These are phyloP conservation scores for Perkinsus chesapeaki DNA, from an alignment of 169 alveolate genomes.

Conservation along the genomic window DNA sequence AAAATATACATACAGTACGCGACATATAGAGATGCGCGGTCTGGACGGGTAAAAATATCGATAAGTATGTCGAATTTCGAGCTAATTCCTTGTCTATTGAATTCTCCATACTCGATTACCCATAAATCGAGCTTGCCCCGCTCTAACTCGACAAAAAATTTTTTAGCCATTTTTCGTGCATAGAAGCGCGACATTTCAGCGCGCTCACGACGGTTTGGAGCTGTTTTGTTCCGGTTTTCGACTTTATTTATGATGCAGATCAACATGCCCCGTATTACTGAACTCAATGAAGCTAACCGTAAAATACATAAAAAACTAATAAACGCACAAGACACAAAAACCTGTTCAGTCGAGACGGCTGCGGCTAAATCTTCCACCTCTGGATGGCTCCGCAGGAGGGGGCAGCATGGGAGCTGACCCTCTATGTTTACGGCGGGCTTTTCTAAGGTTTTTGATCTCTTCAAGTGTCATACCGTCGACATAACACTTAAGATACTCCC, in stretches of 20 bases:
- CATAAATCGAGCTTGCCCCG: neutral
- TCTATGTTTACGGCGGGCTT: neutral
- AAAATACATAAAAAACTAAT: neutral
- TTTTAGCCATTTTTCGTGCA: neutral
- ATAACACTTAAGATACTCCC: neutral
- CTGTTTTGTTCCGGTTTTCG: neutral
- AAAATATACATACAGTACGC: constrained; percentile 4
- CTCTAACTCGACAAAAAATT: neutral
- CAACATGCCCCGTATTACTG: neutral
- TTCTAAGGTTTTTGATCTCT: neutral
- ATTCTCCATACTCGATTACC: neutral
- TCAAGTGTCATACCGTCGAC: neutral
- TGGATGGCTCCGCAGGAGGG: neutral
- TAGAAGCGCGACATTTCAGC: too few species aligned
- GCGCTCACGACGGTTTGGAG: too few species aligned
- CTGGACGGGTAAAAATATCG: neutral
- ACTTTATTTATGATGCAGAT: neutral
- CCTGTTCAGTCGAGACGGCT: neutral
- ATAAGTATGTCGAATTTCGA: neutral
- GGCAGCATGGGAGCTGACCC: neutral
- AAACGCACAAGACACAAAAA: neutral
- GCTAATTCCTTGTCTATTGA: neutral
- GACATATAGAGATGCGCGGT: neutral
- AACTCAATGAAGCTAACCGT: neutral
- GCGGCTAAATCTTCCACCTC: neutral